Conservation (phyloP, 768 basidiomycete genomes). For the Lentinula edodes region DNA sequence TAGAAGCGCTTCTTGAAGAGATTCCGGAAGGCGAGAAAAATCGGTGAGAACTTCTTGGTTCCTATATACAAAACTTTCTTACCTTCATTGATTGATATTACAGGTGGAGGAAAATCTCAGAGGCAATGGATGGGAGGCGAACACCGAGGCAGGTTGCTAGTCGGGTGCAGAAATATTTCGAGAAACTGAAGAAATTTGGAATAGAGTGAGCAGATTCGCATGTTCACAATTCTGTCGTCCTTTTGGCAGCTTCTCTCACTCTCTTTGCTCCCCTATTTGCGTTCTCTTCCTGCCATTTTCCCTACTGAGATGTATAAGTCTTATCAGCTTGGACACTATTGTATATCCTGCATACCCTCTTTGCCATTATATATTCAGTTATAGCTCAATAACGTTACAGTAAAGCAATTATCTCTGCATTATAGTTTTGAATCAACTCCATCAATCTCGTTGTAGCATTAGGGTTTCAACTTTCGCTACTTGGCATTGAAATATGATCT, state of each 20-base stretch:
- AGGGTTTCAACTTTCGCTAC: not conserved
- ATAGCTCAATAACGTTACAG: not conserved
- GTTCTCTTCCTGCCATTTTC: not conserved
- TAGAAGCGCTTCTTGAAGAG: slow-evolving; percentile 69
- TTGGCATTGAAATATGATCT: not conserved
- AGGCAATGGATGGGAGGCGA: slow-evolving; percentile 71
- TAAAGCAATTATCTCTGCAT: not conserved
- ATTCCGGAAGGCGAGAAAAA: slow-evolving; percentile 76
- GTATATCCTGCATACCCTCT: not conserved
- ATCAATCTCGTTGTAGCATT: not conserved
- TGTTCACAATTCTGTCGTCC: not conserved
- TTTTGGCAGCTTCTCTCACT: not conserved
- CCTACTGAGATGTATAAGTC: not conserved
- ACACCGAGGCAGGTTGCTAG: slow-evolving; percentile 86
- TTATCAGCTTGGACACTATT: not conserved
- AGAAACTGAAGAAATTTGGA: slow-evolving; percentile 69
- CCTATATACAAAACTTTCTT: not conserved
- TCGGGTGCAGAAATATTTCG: slow-evolving; percentile 84
- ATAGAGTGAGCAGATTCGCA: slow-evolving; percentile 4
- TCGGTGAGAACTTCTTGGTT: slow-evolving; percentile 35
- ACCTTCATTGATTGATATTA: not conserved
- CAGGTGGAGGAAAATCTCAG: slow-evolving; percentile 79
- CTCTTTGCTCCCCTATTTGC: not conserved
- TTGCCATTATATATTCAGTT: not conserved
- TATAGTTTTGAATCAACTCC: not conserved